Conservation (phyloP, 2,329 filamentous ascomycete genomes). For the Fusarium illudens region DNA sequence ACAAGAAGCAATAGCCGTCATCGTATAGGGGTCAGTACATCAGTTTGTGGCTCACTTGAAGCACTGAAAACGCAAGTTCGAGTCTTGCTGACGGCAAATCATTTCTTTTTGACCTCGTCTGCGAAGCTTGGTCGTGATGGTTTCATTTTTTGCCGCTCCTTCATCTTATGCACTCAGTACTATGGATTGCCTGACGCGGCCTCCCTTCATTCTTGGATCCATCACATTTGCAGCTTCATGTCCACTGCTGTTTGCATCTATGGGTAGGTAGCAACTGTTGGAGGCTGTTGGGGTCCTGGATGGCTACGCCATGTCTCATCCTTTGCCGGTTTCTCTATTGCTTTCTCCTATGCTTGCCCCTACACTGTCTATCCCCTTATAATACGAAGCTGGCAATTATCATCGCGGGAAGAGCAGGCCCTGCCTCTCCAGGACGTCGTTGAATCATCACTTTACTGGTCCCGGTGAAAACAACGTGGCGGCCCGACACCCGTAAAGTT, state of each 20-base stretch:
- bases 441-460: not conserved
- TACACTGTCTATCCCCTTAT: not conserved
- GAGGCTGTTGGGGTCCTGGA: too few relatives aligned
- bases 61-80: conserved; percentile 45
- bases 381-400: not conserved
- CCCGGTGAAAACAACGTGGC: not conserved
- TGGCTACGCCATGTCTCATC: too few relatives aligned
- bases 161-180: not conserved
- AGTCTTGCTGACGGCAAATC: conserved; percentile 38
- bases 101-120: conserved; percentile 7
- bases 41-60: conserved; percentile 42
- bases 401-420: not conserved
- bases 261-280: too few relatives aligned
- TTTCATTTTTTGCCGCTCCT: not conserved
- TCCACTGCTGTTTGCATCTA: not conserved
- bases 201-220: not conserved
- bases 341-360: too few relatives aligned
- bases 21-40: conserved; percentile 45
- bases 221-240: not conserved
- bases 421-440: not conserved
- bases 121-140: not conserved
- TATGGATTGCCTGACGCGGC: not conserved
- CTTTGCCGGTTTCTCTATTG: not conserved
- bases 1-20: conserved; percentile 25
- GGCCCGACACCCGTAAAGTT: not conserved